Conservation (phyloP, 208 protist species). For the Crithidia expoeki region DNA sequence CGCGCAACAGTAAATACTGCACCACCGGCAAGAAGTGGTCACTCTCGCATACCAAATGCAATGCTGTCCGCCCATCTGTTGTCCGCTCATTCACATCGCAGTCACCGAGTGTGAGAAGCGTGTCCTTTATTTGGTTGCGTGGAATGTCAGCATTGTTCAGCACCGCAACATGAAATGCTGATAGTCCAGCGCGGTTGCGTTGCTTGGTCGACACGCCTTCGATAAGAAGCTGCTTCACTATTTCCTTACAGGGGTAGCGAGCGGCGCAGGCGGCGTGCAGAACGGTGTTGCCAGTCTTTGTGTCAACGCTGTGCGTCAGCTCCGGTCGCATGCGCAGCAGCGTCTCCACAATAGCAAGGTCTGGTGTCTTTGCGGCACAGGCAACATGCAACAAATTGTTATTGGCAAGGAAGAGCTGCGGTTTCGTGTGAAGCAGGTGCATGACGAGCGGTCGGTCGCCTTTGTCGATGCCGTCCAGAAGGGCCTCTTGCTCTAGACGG, state of each 20-base stretch:
- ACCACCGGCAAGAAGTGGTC: constrained; percentile 32
- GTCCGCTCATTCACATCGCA: constrained; percentile 48
- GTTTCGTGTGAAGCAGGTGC: constrained; percentile 34
- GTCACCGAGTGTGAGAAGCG: constrained; percentile 36
- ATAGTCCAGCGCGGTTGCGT: constrained; percentile 40
- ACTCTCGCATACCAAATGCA: constrained; percentile 45
- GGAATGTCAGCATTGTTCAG: constrained; percentile 35
- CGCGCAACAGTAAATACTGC: constrained; percentile 37
- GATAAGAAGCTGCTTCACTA: constrained; percentile 40
- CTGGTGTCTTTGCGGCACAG: constrained; percentile 19
- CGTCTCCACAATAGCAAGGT: constrained; percentile 28
- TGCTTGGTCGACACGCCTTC: constrained; percentile 1
- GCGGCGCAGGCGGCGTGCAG: constrained; percentile 51
- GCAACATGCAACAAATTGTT: constrained; percentile 49
- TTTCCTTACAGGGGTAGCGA: constrained; percentile 17
- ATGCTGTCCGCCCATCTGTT: constrained; percentile 30
- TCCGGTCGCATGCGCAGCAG: constrained; percentile 42
- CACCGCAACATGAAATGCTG: constrained; percentile 50
- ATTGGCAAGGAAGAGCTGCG: constrained; percentile 30
- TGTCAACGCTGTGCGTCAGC: constrained; percentile 41
- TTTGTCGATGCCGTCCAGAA: constrained; percentile 36
- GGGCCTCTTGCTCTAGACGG: constrained; percentile 24
- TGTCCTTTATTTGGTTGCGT: constrained; percentile 37
- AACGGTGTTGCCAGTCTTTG: constrained; percentile 40
- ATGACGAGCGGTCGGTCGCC: constrained; percentile 34